phyloP scores from a whole-genome alignment of 2,329 filamentous ascomycete genomes.

The Fusarium irregulare region DNA sequence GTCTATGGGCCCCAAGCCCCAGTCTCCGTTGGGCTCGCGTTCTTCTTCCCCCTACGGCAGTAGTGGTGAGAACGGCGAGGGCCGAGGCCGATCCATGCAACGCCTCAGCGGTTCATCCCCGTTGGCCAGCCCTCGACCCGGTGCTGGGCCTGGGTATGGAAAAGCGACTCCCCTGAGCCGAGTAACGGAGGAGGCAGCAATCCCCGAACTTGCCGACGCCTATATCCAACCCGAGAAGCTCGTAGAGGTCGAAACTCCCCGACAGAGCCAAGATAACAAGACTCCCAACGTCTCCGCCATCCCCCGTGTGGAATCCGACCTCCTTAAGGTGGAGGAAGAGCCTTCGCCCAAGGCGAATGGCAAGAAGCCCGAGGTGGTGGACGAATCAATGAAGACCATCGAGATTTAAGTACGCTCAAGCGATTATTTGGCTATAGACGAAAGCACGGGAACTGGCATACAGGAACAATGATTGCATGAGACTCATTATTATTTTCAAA shows the following conservation, averaged over 20 bases:
- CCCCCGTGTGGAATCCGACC: constrained; percentile 50
- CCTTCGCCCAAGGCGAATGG: constrained; percentile 50
- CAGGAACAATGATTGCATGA: constrained; percentile 46
- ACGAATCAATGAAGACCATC: constrained; percentile 70
- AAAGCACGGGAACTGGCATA: constrained; percentile 44
- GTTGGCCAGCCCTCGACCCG: constrained; percentile 69
- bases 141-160: constrained; percentile 59
- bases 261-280: constrained; percentile 58
- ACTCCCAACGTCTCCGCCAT: constrained; percentile 50
- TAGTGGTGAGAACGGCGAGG: constrained; percentile 70
- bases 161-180: constrained; percentile 77
- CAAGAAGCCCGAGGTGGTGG: constrained; percentile 57
- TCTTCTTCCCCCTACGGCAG: constrained; percentile 73
- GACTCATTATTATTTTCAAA: constrained; percentile 42
- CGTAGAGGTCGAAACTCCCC: constrained; percentile 67
- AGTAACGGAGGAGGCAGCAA: constrained; percentile 74
- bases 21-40: constrained; percentile 61
- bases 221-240: constrained; percentile 61
- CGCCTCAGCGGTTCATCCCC: constrained; percentile 74
- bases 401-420: constrained; percentile 59
- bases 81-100: constrained; percentile 77
- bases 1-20: constrained; percentile 60
- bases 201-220: constrained; percentile 54
- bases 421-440: constrained; percentile 38
- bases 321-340: constrained; percentile 47